Evolutionary conservation across 148 eudicot species (phyloP).

Genomic region (Polygonum aviculare): DNA sequence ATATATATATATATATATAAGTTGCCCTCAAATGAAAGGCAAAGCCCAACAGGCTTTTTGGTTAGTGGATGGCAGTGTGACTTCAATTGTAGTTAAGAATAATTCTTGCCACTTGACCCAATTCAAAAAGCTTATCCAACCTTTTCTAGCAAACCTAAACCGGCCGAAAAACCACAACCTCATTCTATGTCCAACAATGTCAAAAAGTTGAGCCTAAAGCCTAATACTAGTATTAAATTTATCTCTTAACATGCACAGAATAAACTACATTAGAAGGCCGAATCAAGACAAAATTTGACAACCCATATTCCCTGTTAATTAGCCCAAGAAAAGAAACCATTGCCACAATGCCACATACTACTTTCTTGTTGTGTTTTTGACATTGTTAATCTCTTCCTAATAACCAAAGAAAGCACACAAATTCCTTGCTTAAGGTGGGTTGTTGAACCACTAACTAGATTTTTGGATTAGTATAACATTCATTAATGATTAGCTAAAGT

Average conservation of each 20-base stretch:
- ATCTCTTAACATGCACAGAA: background rate
- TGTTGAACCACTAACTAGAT: slow-evolving; percentile 1
- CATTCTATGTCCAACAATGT: background rate
- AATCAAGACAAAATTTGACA: background rate
- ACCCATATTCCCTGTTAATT: background rate
- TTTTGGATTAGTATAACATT: background rate
- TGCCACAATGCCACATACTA: too few species aligned
- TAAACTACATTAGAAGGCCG: background rate
- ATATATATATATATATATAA: too few species aligned
- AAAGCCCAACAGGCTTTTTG: slow-evolving; percentile 3
- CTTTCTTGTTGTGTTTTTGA: background rate
- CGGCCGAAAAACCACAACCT: background rate
- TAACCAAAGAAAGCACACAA: background rate
- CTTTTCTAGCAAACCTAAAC: background rate
- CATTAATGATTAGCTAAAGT: background rate
- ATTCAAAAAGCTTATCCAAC: background rate
- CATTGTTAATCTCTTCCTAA: background rate
- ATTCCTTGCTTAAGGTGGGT: background rate
- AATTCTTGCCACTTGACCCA: background rate
- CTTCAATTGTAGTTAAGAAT: background rate
- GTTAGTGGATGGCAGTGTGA: background rate
- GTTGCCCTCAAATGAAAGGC: background rate
- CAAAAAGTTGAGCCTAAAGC: background rate
- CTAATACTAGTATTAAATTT: background rate
- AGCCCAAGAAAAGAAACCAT: background rate